phyloP scores from a whole-genome alignment of 805 yeast genomes.

The Candida namnaoensis region DNA sequence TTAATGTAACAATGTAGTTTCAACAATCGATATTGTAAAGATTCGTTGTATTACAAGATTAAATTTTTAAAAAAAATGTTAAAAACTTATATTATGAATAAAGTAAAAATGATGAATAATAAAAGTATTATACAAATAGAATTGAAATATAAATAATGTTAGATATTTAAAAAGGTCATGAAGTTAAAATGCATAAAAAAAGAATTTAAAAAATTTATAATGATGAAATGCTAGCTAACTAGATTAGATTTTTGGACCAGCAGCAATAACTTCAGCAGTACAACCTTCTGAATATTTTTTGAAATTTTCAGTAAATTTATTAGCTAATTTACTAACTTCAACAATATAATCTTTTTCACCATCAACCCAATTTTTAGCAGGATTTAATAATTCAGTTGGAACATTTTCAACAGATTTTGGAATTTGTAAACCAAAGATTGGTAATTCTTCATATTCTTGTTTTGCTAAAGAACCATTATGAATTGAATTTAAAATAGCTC shows the following conservation, averaged over 20 bases:
- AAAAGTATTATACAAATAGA: no score
- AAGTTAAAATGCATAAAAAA: no score
- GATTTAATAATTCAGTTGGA: constrained; percentile 80
- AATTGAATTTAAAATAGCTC: constrained; percentile 91
- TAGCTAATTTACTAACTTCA: constrained; percentile 62
- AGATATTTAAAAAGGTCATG: no score
- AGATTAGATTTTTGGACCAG: constrained; percentile 58
- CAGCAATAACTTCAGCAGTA: constrained; percentile 80
- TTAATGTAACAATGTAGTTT: no score
- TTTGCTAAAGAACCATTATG: constrained; percentile 83
- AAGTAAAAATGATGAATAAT: no score
- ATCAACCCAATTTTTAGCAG: constrained; percentile 70
- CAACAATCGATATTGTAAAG: no score
- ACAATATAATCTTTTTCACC: constrained; percentile 41
- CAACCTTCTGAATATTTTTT: constrained; percentile 76
- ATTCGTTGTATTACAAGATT: no score
- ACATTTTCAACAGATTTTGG: constrained; percentile 74
- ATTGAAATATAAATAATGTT: no score
- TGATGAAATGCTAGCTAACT: no score
- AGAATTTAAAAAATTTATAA: no score
- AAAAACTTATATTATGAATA: no score
- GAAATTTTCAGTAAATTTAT: constrained; percentile 79
- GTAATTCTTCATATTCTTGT: constrained; percentile 77
- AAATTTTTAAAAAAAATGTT: no score
- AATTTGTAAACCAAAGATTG: constrained; percentile 77